phyloP scores from a whole-genome alignment of 2,329 filamentous ascomycete species.

The Sporothrix variecibatus region DNA sequence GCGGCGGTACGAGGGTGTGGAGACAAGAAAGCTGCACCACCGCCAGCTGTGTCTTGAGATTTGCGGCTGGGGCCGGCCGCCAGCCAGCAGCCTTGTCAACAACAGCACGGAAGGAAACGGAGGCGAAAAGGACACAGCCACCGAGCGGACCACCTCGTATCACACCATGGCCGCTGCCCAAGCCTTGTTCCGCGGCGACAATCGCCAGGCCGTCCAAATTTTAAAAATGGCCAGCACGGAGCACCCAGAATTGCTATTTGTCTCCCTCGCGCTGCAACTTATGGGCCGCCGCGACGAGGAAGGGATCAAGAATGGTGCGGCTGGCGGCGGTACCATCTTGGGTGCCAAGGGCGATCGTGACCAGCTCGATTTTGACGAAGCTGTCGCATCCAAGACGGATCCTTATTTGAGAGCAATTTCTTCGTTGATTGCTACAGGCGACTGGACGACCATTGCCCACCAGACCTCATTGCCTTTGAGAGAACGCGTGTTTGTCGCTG shows the following conservation, averaged over 20 bases:
- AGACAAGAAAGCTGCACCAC: slow-evolving; percentile 63
- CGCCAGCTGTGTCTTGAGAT: slow-evolving; percentile 74
- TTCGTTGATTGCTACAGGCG: slow-evolving; percentile 72
- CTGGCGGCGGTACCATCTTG: background rate
- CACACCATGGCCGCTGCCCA: slow-evolving; percentile 76
- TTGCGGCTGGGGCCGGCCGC: slow-evolving; percentile 68
- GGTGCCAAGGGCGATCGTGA: background rate
- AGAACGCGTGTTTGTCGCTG: slow-evolving; percentile 73
- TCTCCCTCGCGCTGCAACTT: slow-evolving; percentile 66
- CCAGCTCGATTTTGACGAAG: slow-evolving; percentile 60
- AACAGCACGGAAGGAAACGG: background rate
- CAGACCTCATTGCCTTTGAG: slow-evolving; percentile 72
- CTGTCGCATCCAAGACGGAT: slow-evolving; percentile 65
- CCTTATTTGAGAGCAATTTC: slow-evolving; percentile 80
- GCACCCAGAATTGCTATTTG: slow-evolving; percentile 66
- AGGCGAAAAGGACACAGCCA: background rate
- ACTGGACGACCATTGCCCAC: slow-evolving; percentile 74
- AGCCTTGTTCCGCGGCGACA: slow-evolving; percentile 72
- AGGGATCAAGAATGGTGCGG: slow-evolving; percentile 39
- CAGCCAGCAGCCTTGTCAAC: background rate
- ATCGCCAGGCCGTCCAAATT: slow-evolving; percentile 67
- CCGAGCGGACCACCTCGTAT: slow-evolving; percentile 51
- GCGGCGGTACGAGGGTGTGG: slow-evolving; percentile 40
- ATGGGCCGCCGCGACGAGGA: slow-evolving; percentile 54
- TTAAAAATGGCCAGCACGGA: slow-evolving; percentile 66